Evolutionary conservation across 805 yeast genomes (phyloP).

Genomic region (Yamadazyma kitorensis): DNA sequence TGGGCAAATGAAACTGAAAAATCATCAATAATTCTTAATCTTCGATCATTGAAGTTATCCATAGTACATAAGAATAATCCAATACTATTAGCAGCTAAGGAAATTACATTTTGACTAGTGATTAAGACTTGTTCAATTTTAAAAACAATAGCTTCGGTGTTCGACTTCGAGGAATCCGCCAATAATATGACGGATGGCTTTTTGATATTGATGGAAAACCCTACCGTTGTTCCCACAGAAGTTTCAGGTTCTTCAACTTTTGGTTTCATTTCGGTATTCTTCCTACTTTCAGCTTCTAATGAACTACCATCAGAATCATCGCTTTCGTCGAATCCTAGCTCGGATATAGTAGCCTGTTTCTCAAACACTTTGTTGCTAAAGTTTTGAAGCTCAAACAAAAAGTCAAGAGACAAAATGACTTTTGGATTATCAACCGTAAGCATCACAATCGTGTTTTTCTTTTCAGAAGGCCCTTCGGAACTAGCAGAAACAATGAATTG

Average conservation of each 20-base stretch:
- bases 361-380: conserved; percentile 55
- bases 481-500: conserved; percentile 64
- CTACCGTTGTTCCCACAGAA: conserved; percentile 21
- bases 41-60: conserved; percentile 59
- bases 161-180: conserved; percentile 67
- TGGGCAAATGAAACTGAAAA: conserved; percentile 74
- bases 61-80: conserved; percentile 85
- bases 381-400: conserved; percentile 68
- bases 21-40: conserved; percentile 80
- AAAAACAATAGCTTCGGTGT: conserved; percentile 87
- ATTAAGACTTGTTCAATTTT: conserved; percentile 76
- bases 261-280: neutral
- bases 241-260: conserved; percentile 7
- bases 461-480: conserved; percentile 38
- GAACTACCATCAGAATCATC: conserved; percentile 1
- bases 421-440: conserved; percentile 77
- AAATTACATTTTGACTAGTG: conserved; percentile 62
- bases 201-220: conserved; percentile 64
- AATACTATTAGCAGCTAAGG: conserved; percentile 69
- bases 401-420: conserved; percentile 81
- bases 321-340: conserved; percentile 15
- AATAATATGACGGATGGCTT: conserved; percentile 75
- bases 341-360: conserved; percentile 15
- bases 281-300: conserved; percentile 4
- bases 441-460: conserved; percentile 45